Base-by-base conservation (phyloP, 768 basidiomycete genomes). In the Suillus placidus region DNA sequence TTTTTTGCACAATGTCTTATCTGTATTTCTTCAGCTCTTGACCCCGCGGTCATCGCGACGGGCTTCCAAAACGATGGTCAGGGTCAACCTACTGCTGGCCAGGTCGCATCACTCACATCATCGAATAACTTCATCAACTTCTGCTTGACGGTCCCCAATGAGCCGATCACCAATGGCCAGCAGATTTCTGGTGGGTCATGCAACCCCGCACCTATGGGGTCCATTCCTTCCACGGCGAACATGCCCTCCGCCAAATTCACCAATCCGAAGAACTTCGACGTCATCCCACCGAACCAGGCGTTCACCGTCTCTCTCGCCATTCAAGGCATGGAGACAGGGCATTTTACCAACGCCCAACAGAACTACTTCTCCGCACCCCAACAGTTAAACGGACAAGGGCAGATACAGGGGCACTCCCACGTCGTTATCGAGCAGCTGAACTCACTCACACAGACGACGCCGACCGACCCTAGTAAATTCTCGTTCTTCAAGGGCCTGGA, bases 51-150 rank as follows among this genome's bases (percentile, higher is more conserved):
- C 61, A 80, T 88, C 71, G 83, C 84, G 20, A 60, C 71, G 47
- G 83, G 82, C 54, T 84, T 87, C 64, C 80, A 81, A 37, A 80
- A 85, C 57, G 71, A 85, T 66, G 88, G 85, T 52, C 83, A 83
- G 68, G 72, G 78, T 61, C 75, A 79, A 43, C 80, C 80, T 2
- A 71, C 77, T 34, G 73, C 76, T 71, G 85, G 85, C 47, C 85
- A 86, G 72, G 83, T 83, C 63, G 76, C 83, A 4, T 87, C 84
- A 6, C 73, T 83, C 61, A 85, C 84, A 1, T 84, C 84, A 16
- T 79, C 74, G 23, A 87, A 89, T 78, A 89, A 89, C 78, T 89
- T 86, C 71, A 84, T 85, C 78, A 85, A 86, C 78, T 83, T 82
- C 72, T 88, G 85, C 71, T 70, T 80, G 37, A 81, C 79, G 13